phyloP scores from a whole-genome alignment of 164 flowering plant genomes.

The Vitis riparia region DNA sequence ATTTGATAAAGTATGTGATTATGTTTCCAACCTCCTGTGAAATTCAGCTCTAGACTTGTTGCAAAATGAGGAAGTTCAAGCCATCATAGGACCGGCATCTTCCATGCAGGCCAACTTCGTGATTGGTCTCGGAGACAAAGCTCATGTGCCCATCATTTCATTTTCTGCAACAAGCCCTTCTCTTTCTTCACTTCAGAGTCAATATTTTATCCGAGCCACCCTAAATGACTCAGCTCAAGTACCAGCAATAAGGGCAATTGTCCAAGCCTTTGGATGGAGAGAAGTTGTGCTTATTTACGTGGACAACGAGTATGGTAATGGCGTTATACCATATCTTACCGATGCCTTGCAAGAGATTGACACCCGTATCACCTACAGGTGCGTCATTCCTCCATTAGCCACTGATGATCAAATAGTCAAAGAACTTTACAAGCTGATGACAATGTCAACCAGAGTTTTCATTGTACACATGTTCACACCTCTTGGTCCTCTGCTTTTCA shows the following conservation, averaged over 20 bases:
- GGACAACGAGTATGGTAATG: too few relatives aligned
- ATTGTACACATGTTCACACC: background rate
- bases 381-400: conserved; percentile 3
- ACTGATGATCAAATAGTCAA: conserved; percentile 1
- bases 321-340: conserved; percentile 4
- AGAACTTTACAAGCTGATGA: too few relatives aligned
- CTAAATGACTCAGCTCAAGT: conserved; percentile 10
- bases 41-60: conserved; percentile 1
- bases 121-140: conserved; percentile 5
- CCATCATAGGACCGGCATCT: background rate
- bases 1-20: too few relatives aligned
- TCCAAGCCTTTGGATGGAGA: background rate
- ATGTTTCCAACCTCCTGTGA: too few relatives aligned
- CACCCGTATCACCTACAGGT: conserved; percentile 3
- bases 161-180: too few relatives aligned
- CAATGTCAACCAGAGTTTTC: background rate
- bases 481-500: background rate
- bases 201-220: conserved; percentile 4
- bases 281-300: too few relatives aligned
- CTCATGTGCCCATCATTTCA: background rate
- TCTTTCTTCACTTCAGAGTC: background rate
- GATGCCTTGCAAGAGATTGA: conserved; percentile 8
- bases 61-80: conserved; percentile 6
- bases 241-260: conserved; percentile 2
- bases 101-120: conserved; percentile 7